phyloP scores from a whole-genome alignment of 2,329 filamentous ascomycete species.

The Delphinella strobiligena region DNA sequence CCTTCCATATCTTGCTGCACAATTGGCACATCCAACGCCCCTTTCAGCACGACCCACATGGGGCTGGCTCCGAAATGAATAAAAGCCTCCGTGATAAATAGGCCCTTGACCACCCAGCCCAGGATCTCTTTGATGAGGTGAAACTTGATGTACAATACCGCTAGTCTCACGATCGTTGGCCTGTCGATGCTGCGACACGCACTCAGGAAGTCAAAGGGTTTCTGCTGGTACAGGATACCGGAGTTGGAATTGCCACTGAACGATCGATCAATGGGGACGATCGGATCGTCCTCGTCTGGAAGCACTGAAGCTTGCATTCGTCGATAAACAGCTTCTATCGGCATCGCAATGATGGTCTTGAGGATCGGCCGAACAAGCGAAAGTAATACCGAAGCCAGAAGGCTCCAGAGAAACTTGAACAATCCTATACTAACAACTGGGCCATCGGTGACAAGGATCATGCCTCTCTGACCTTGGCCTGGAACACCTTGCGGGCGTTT shows the following conservation, averaged over 20 bases:
- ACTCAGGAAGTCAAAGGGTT: not conserved
- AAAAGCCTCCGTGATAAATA: conserved; percentile 1
- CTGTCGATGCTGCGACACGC: conserved; percentile 4
- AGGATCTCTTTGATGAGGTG: not conserved
- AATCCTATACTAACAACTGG: not conserved
- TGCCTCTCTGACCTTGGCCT: too few relatives aligned
- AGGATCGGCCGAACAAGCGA: conserved; percentile 3
- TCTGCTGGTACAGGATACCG: not conserved
- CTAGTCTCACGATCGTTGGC: not conserved
- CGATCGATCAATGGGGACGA: conserved; percentile 9
- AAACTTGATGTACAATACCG: conserved; percentile 1
- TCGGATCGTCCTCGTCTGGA: conserved; percentile 7
- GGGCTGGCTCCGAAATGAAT: conserved; percentile 1
- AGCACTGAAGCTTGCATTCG: conserved; percentile 9
- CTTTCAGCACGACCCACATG: conserved; percentile 4
- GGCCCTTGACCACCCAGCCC: not conserved
- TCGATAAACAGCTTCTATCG: not conserved
- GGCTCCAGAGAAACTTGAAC: not conserved
- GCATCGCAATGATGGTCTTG: not conserved
- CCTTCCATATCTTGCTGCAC: conserved; percentile 1
- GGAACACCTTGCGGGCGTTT: not conserved
- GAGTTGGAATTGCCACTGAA: conserved; percentile 4
- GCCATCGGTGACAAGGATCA: not conserved
- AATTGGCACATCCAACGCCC: not conserved
- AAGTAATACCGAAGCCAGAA: not conserved